phyloP scores from a whole-genome alignment of 345 rosid species.

The Atalantia buxifolia region DNA sequence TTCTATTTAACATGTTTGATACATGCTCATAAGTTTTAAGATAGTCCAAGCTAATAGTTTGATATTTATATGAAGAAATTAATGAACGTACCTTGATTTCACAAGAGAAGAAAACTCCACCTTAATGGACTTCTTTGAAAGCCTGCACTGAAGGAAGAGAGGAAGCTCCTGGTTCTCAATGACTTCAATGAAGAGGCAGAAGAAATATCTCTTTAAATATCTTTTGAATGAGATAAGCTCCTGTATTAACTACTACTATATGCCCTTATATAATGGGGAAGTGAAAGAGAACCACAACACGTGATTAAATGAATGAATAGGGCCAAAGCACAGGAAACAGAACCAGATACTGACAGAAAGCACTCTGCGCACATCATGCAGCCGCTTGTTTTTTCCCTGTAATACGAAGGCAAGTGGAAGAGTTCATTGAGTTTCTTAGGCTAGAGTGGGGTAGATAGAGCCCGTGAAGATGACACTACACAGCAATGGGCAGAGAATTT shows the following conservation, averaged over 20 bases:
- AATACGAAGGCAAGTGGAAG: slow-evolving; percentile 30
- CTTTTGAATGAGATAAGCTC: not conserved
- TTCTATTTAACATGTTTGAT: no score
- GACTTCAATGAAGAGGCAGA: not conserved
- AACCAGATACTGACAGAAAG: slow-evolving; percentile 30
- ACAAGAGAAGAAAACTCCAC: not conserved
- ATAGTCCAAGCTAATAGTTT: not conserved
- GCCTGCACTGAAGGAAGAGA: not conserved
- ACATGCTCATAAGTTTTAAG: no score
- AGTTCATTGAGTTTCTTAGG: not conserved
- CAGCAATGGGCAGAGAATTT: slow-evolving; percentile 12
- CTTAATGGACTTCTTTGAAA: not conserved
- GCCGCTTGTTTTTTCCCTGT: slow-evolving; percentile 13
- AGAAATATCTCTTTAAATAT: slow-evolving; percentile 19
- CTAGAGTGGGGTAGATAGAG: not conserved
- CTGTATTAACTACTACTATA: not conserved
- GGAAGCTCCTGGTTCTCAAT: not conserved
- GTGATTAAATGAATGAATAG: slow-evolving; percentile 15
- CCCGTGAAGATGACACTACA: slow-evolving; percentile 25
- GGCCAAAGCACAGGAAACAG: slow-evolving; percentile 13
- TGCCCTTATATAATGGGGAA: not conserved
- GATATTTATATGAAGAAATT: not conserved
- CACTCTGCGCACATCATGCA: slow-evolving; percentile 12
- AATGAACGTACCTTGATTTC: not conserved
- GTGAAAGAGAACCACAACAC: slow-evolving; percentile 10